Percentiles rank a stretch among this genome's conserved stretches.
phyloP scores from a whole-genome alignment of 768 basidiomycete genomes.

The Kwoniella heveanensis region DNA sequence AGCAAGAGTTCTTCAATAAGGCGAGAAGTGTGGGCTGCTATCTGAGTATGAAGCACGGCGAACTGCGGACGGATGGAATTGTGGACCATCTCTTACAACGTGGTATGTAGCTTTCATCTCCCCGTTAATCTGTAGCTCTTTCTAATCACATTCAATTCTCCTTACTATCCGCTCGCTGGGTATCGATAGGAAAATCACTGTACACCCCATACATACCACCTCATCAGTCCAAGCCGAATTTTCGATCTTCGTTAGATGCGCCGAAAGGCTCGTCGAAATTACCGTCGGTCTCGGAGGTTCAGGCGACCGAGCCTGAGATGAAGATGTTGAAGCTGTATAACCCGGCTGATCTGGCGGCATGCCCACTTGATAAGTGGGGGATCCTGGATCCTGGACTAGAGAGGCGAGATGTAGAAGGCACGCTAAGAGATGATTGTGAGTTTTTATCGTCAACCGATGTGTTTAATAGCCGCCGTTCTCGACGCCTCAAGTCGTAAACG shows the following conservation, averaged over 20 bases:
- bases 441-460: too few relatives aligned
- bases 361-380: slow-evolving; percentile 50
- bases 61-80: slow-evolving; percentile 41
- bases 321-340: slow-evolving; percentile 46
- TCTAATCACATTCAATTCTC: too few relatives aligned
- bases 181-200: slow-evolving; percentile 28
- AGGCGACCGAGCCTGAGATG: slow-evolving; percentile 27
- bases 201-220: slow-evolving; percentile 45
- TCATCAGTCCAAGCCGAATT: slow-evolving; percentile 1
- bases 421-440: slow-evolving; percentile 37
- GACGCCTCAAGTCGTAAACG: neutral
- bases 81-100: slow-evolving; percentile 33
- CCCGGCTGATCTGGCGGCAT: slow-evolving; percentile 30
- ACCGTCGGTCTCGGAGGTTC: neutral
- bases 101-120: slow-evolving; percentile 26
- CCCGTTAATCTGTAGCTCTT: too few relatives aligned
- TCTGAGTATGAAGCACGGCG: slow-evolving; percentile 43
- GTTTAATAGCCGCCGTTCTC: too few relatives aligned
- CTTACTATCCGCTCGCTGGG: too few relatives aligned
- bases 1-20: slow-evolving; percentile 32
- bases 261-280: neutral
- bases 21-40: slow-evolving; percentile 48
- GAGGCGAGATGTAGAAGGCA: slow-evolving; percentile 24
- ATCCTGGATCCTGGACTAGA: slow-evolving; percentile 43
- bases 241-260: neutral